Conservation (phyloP, 106 monocot species). For the Platanthera guangdongensis region DNA sequence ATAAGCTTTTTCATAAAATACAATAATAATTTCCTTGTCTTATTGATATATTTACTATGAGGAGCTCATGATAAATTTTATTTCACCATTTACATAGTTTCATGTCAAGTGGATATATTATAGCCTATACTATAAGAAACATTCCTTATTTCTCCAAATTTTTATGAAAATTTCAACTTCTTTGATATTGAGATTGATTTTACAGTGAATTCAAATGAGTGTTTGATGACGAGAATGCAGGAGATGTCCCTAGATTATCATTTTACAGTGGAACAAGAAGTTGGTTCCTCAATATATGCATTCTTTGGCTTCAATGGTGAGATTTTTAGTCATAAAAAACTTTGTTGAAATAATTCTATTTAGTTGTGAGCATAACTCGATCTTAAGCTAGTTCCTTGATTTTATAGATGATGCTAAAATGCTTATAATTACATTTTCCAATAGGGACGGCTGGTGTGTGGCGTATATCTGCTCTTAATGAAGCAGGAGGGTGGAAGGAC, state of each 20-base stretch:
- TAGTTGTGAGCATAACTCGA: neutral
- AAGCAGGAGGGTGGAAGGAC: constrained; percentile 39
- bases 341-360: neutral
- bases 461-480: constrained; percentile 34
- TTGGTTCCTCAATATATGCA: constrained; percentile 26
- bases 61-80: no score
- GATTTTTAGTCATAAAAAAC: neutral
- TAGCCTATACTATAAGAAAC: neutral
- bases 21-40: no score
- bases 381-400: neutral
- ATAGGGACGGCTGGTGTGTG: constrained; percentile 36
- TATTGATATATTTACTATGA: no score
- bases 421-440: neutral
- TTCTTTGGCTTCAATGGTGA: constrained; percentile 41
- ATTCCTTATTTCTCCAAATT: neutral
- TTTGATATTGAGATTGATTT: neutral
- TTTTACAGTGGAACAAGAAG: constrained; percentile 31
- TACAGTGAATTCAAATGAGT: constrained; percentile 33
- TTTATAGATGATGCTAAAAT: neutral
- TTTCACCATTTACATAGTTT: neutral
- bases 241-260: constrained; percentile 37
- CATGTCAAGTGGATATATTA: neutral
- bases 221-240: constrained; percentile 41
- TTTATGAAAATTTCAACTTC: neutral
- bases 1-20: no score